These are phyloP conservation scores for Aureobasidium sp. DNA, from an alignment of 2,329 filamentous ascomycete species.

Conservation along the genomic window DNA sequence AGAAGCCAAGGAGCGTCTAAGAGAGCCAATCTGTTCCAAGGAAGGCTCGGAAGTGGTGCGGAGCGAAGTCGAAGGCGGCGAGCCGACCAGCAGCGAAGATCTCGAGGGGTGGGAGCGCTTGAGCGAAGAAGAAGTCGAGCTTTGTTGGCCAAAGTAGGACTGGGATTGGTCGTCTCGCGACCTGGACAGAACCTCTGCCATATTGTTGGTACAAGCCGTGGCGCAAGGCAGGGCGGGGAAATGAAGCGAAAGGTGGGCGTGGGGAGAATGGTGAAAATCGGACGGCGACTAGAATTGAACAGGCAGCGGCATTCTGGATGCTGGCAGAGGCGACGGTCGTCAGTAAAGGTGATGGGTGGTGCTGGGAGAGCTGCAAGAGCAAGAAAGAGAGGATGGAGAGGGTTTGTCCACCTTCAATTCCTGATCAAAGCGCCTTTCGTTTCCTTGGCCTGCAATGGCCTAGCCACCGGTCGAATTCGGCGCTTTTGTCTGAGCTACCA, in stretches of 20 bases:
- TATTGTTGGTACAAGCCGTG: slow-evolving; percentile 15
- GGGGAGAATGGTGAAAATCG: not conserved
- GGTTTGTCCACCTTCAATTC: slow-evolving; percentile 6
- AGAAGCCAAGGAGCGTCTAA: slow-evolving; percentile 25
- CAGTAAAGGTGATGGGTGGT: not conserved
- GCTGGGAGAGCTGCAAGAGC: not conserved
- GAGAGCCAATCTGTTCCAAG: slow-evolving; percentile 26
- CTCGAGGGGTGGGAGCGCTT: slow-evolving; percentile 33
- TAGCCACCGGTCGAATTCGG: not conserved
- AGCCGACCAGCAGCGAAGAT: slow-evolving; percentile 33
- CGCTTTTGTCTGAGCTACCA: not conserved
- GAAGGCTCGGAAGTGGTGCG: slow-evolving; percentile 11
- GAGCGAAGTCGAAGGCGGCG: slow-evolving; percentile 17
- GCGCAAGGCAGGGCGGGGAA: slow-evolving; percentile 4
- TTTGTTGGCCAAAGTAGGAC: slow-evolving; percentile 25
- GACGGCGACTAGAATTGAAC: slow-evolving; percentile 2
- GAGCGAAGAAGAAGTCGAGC: slow-evolving; percentile 27
- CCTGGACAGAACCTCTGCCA: slow-evolving; percentile 36
- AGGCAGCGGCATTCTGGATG: slow-evolving; percentile 6
- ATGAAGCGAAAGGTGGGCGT: not conserved
- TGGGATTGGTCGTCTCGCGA: slow-evolving; percentile 34
- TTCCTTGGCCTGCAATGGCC: not conserved
- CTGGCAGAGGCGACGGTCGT: not conserved
- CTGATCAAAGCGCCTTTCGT: not conserved
- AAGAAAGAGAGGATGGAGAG: not conserved